Evolutionary conservation across 2,329 filamentous ascomycete species (phyloP).

Genomic region (Aspergillus ibericus): DNA sequence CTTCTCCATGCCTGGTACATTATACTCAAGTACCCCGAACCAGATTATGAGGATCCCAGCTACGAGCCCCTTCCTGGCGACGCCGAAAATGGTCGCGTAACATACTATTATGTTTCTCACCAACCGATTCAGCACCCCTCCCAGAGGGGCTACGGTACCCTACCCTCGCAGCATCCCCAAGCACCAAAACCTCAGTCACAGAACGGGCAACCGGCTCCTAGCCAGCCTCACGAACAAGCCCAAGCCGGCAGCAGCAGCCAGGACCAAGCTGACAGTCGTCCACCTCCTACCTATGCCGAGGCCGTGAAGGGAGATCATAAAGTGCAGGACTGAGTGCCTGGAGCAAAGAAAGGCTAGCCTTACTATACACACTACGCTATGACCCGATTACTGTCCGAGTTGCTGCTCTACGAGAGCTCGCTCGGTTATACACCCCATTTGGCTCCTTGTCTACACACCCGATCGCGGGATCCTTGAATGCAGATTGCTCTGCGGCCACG

Average conservation of each 20-base stretch:
- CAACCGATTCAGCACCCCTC: slow-evolving; percentile 41
- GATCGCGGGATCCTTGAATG: not conserved
- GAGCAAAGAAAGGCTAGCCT: not conserved
- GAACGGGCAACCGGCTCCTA: slow-evolving; percentile 19
- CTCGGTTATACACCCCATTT: not conserved
- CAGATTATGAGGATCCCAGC: slow-evolving; percentile 57
- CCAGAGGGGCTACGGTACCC: slow-evolving; percentile 42
- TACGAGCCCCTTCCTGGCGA: slow-evolving; percentile 63
- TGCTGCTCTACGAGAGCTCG: not conserved
- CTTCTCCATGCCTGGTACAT: slow-evolving; percentile 98
- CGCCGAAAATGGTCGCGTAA: slow-evolving; percentile 54
- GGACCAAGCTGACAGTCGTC: slow-evolving; percentile 40
- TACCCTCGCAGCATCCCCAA: slow-evolving; percentile 31
- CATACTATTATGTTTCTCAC: slow-evolving; percentile 73
- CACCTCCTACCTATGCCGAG: slow-evolving; percentile 84
- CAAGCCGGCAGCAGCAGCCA: slow-evolving; percentile 34
- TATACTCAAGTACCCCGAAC: slow-evolving; percentile 84
- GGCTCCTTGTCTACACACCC: not conserved
- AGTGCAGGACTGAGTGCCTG: slow-evolving; percentile 66
- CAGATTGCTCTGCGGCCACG: not conserved
- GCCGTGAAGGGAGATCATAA: slow-evolving; percentile 89
- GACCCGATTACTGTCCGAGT: not conserved
- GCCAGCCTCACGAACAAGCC: slow-evolving; percentile 24
- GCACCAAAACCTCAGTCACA: slow-evolving; percentile 4
- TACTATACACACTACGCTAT: not conserved